Evolutionary conservation across 2,329 filamentous ascomycete genomes (phyloP), one percentile per base, ranked within the genome.

Genomic region (Phoma sp.): DNA sequence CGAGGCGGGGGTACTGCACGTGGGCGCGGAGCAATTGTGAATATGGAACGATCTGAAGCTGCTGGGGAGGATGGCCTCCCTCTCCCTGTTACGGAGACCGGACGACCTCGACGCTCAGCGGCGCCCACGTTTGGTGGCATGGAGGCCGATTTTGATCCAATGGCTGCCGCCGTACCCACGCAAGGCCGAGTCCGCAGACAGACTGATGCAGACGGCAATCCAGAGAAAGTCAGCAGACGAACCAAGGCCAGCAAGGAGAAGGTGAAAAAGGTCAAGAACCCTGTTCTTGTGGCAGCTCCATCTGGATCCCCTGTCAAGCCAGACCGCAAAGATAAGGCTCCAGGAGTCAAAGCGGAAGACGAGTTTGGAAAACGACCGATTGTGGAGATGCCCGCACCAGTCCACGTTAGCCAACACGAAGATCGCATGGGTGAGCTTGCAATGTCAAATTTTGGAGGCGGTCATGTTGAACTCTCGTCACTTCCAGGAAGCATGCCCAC

Each of bases 71-170:
- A 78, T 51, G 73, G 72, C 13, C 60, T 73, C 17, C 73, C 75
- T 12, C 66, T 73, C 31, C 66, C 74, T 32, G 66, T 79, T 17
- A 82, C 80, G 25, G 80, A 82, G 38, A 79, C 73, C 61, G 80
- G 81, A 39, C 73, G 81, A 43, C 81, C 81, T 13, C 77, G 79
- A 51, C 76, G 82, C 43, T 80, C 80, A 38, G 82, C 82, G 24
- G 90, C 90, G 10, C 90, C 90, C 3, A 90, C 87, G 0, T 93
- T 88, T 78, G 85, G 85, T 37, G 88, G 91, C 65, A 79, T 80
- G 25, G 83, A 88, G 51, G 75, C 78, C 9, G 88, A 91, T 55
- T 83, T 83, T 15, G 89, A 91, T 76, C 79, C 43, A 19, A 68
- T 59, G 8, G 65, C 68, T 5, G 60, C 70, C 19, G 60, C 70